Evolutionary conservation across 192 early-diverging fungal species (phyloP).

Genomic region (Ambispora gerdemannii): DNA sequence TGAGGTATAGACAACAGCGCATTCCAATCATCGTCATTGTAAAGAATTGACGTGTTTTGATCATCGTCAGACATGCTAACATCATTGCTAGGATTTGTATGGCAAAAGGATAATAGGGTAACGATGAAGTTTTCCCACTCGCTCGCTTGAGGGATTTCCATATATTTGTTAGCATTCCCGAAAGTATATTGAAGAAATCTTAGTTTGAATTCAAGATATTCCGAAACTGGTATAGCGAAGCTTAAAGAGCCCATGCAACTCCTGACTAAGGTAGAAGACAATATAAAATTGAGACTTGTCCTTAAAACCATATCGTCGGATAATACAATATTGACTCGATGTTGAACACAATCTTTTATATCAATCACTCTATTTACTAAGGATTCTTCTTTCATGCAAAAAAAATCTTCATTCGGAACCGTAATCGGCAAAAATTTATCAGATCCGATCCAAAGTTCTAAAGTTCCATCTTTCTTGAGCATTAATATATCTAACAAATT

Average conservation of each 20-base stretch:
- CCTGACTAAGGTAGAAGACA: constrained; percentile 39
- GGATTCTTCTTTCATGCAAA: background rate
- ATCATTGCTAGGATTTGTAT: constrained; percentile 24
- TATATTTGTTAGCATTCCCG: constrained; percentile 1
- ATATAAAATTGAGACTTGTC: constrained; percentile 34
- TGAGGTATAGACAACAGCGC: background rate
- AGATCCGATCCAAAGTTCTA: constrained; percentile 23
- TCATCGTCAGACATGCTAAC: constrained; percentile 24
- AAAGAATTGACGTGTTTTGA: background rate
- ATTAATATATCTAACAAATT: constrained; percentile 42
- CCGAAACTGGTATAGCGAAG: constrained; percentile 36
- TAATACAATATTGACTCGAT: constrained; percentile 38
- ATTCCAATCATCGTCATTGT: constrained; percentile 8
- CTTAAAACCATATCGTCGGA: constrained; percentile 31
- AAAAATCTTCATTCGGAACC: background rate
- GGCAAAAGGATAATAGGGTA: constrained; percentile 39
- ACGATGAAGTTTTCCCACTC: constrained; percentile 45
- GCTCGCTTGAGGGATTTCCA: background rate
- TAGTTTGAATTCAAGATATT: constrained; percentile 33
- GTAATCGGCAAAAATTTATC: constrained; percentile 2
- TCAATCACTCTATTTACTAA: constrained; percentile 20
- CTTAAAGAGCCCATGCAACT: constrained; percentile 39
- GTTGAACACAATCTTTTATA: constrained; percentile 39
- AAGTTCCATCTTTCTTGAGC: constrained; percentile 11
- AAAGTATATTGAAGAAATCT: constrained; percentile 39